phyloP scores from a whole-genome alignment of 768 basidiomycete species.

The Lanmaoa pseudosensibilis region DNA sequence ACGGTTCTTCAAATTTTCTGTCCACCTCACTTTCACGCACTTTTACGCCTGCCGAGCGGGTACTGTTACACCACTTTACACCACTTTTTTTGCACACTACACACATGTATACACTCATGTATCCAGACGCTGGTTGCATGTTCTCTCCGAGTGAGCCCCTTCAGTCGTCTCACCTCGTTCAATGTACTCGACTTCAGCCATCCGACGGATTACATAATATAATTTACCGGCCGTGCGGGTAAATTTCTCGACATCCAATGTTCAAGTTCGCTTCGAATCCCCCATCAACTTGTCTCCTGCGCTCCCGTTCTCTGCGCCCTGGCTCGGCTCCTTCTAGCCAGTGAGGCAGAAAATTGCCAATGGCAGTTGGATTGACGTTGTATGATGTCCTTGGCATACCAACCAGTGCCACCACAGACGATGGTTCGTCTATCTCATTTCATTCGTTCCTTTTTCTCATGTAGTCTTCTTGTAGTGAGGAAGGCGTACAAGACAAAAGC shows the following conservation, averaged over 20 bases:
- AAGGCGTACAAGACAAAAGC: conserved; percentile 67
- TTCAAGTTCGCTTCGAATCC: background rate
- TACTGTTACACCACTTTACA: background rate
- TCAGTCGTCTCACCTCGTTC: background rate
- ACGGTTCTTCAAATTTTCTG: too few relatives aligned
- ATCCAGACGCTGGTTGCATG: background rate
- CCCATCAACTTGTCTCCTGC: background rate
- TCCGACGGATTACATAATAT: background rate
- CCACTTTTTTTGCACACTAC: background rate
- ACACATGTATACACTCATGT: background rate
- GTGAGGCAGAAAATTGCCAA: conserved; percentile 12
- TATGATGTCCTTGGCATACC: conserved; percentile 49
- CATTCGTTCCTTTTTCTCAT: background rate
- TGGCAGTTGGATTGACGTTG: conserved; percentile 35
- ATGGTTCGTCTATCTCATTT: conserved; percentile 38
- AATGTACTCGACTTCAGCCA: background rate
- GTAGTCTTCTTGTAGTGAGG: conserved; percentile 40
- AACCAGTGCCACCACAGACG: conserved; percentile 47
- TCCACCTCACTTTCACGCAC: too few relatives aligned
- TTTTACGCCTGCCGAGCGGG: background rate
- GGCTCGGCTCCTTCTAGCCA: background rate
- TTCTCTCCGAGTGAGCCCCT: background rate
- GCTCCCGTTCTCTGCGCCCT: background rate
- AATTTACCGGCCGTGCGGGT: background rate
- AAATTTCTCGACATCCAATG: background rate